Evolutionary conservation across 768 basidiomycete species (phyloP).

Genomic region (Phaeotremella skinneri): DNA sequence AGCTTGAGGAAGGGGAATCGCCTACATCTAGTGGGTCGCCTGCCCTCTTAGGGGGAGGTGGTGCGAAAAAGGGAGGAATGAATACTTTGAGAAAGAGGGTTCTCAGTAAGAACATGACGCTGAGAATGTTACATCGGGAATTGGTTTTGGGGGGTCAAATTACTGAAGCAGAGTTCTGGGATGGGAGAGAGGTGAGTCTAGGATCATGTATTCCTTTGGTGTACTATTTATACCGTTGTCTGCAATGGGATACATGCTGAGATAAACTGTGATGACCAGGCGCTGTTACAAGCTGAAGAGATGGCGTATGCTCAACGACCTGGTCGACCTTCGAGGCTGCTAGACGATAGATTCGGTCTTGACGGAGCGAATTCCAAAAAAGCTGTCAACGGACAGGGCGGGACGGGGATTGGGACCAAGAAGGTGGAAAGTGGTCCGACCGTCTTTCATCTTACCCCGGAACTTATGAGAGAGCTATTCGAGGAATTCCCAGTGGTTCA

Average conservation of each 20-base stretch:
- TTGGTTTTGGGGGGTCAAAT: constrained; percentile 69
- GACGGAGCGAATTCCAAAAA: constrained; percentile 74
- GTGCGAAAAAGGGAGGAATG: background rate
- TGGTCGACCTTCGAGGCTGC: constrained; percentile 48
- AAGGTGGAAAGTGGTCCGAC: constrained; percentile 69
- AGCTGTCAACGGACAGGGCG: constrained; percentile 65
- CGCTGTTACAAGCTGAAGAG: constrained; percentile 45
- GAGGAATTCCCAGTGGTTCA: constrained; percentile 96
- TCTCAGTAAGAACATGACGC: constrained; percentile 70
- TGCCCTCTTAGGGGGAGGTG: constrained; percentile 8
- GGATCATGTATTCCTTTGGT: background rate
- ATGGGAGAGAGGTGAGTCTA: constrained; percentile 75
- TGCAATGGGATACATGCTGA: background rate
- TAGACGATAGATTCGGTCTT: constrained; percentile 57
- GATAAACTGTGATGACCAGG: constrained; percentile 26
- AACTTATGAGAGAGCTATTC: constrained; percentile 92
- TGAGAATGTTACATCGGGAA: constrained; percentile 78
- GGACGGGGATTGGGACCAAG: constrained; percentile 56
- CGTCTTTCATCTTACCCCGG: constrained; percentile 42
- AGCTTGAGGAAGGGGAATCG: constrained; percentile 25
- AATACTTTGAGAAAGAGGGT: constrained; percentile 53
- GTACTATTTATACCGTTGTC: background rate
- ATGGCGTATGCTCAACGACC: constrained; percentile 48
- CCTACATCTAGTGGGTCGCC: constrained; percentile 4
- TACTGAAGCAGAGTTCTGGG: constrained; percentile 95